Conservation (phyloP, 352 stramenopile genomes). For the Phytophthora litchii region DNA sequence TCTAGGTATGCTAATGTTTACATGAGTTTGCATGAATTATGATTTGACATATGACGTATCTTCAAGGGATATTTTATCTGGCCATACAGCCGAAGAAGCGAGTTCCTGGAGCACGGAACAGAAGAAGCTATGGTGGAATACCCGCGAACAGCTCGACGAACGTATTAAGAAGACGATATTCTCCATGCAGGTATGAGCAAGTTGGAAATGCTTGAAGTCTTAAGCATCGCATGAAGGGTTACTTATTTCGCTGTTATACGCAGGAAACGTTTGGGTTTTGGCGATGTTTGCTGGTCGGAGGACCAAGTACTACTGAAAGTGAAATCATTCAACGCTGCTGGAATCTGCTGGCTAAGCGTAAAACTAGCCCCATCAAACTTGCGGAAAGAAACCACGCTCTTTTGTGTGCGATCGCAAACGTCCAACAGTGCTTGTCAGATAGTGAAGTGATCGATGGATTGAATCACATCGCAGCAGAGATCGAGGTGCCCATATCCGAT, state of each 20-base stretch:
- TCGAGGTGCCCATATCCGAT: conserved; percentile 27
- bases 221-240: neutral
- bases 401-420: conserved; percentile 42
- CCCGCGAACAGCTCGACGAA: conserved; percentile 60
- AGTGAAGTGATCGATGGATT: conserved; percentile 49
- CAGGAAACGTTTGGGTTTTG: conserved; percentile 62
- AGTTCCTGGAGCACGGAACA: conserved; percentile 55
- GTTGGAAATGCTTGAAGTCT: neutral
- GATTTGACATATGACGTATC: conserved; percentile 5
- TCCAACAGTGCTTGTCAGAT: conserved; percentile 43
- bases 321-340: conserved; percentile 38
- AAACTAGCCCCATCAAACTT: conserved; percentile 11
- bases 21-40: neutral
- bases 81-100: conserved; percentile 59
- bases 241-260: conserved; percentile 15
- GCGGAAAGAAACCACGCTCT: conserved; percentile 32
- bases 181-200: conserved; percentile 57
- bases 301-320: conserved; percentile 5
- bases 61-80: conserved; percentile 61
- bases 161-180: conserved; percentile 44
- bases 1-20: conserved; percentile 52
- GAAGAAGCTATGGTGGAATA: conserved; percentile 85
- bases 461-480: conserved; percentile 40
- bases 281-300: conserved; percentile 54
- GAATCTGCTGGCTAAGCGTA: conserved; percentile 25